Base-by-base conservation (phyloP, 2,329 filamentous ascomycete species). In the Teratosphaeria destructans region DNA sequence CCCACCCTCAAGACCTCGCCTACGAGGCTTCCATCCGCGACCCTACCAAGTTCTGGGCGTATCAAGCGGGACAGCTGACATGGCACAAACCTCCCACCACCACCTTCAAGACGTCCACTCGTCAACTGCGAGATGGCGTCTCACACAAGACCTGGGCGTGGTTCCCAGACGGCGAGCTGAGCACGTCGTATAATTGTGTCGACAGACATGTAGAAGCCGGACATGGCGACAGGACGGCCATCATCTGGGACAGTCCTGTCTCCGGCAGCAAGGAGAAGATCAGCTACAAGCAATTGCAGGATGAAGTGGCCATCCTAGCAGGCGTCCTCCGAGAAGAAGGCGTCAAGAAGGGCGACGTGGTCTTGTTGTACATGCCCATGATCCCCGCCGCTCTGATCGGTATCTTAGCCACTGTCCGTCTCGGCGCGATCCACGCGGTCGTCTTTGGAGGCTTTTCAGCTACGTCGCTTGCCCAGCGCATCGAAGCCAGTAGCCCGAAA, bases 301-400 rank as follows among this genome's bases (percentile, higher is more conserved):
- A 85, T 8, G 89, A 96, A 70, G 89, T 96, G 1, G 87, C 93
- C 72, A 82, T 85, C 5, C 81, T 95, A 56, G 91, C 92, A 0
- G 91, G 89, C 0, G 90, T 91, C 1, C 74, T 97, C 68, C 78
- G 87, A 59, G 89, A 94, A 71, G 86, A 93, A 67, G 91, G 91
- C 0, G 88, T 96, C 5, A 80, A 80, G 65, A 90, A 83, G 73
- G 91, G 92, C 1, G 89, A 96, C 76, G 87, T 94, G 0, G 90
- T 96, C 5, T 81, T 96, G 63, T 83, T 96, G 32, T 97, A 96
- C 74, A 96, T 96, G 92, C 92, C 92, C 58, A 96, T 96, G 92
- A 90, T 96, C 52, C 92, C 93, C 0, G 86, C 90, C 0, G 89
- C 91, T 1, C 73, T 96, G n/a, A 85, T 95, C 62, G 92, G 88